Base-by-base conservation (phyloP, 192 early-diverging fungal species). In the Kappamyces sp. region DNA sequence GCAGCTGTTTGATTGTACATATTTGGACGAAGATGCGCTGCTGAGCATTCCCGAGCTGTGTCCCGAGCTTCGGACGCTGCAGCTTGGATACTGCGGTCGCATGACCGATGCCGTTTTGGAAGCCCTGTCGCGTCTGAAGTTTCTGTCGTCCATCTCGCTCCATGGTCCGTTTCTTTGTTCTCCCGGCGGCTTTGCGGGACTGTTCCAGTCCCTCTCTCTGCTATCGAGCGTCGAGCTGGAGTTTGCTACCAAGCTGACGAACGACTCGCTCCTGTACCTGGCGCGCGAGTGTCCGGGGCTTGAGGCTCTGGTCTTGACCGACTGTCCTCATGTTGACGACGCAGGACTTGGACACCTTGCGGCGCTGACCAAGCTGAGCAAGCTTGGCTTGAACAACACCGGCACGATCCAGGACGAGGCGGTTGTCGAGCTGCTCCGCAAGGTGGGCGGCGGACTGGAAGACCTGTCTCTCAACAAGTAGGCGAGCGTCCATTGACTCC, bases 1-100 rank as follows among this genome's bases (percentile, higher is more conserved):
- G 4, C 41, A 64, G 1, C 70, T 90, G 29, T 87, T 81, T 59
- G 88, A 90, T 51, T 87, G 86, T 45, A 86, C 88, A 8, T 34
- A 15, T 34, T 40, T 11, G 34, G 34, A 55, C 45, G 5, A 7
- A 40, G 38, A 40, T 11, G 34, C 11, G 3, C 22, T 55, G 11
- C 30, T 6, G 4, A 14, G 7, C 3, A 55, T 55, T 40, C 22
- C 54, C 11, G 15, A 40, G 22, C 32, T 55, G 4, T 55, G 30
- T 1, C 54, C 54, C 11, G 45, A 55, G 15, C 40, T 55, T 29
- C n/a, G 45, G 30, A 8, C n/a, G 7, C 14, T 55, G 8, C 6
- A 34, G 8, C 30, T 55, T 4, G 34, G 9, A 39, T 32, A 43
- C 4, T 55, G 54, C 31, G 54, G 54, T 14, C 54, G 54, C 4